phyloP scores from a whole-genome alignment of 805 yeast genomes.

The Yamadazyma sp. region DNA sequence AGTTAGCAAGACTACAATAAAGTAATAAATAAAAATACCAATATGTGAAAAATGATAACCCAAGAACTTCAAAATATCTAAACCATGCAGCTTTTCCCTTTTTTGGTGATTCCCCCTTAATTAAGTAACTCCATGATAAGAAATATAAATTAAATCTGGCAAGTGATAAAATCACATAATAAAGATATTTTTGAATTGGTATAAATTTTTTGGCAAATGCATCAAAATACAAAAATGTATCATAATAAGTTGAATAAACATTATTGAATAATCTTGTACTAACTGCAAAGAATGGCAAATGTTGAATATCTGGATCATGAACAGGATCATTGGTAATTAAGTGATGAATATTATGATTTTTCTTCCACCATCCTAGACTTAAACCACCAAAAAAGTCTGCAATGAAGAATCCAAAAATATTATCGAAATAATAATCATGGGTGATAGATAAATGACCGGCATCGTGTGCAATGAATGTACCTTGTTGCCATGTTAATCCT shows the following conservation, averaged over 20 bases:
- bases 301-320: conserved; percentile 94
- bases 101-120: conserved; percentile 75
- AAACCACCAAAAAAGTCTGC: conserved; percentile 87
- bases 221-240: conserved; percentile 65
- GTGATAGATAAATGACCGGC: conserved; percentile 85
- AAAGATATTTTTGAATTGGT: conserved; percentile 64
- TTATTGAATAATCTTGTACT: conserved; percentile 64
- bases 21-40: conserved; percentile 78
- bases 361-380: conserved; percentile 92
- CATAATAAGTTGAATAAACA: conserved; percentile 79
- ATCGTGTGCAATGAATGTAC: conserved; percentile 85
- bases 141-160: conserved; percentile 85
- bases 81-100: conserved; percentile 85
- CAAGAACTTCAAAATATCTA: conserved; percentile 71
- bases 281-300: conserved; percentile 87
- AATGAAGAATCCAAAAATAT: conserved; percentile 64
- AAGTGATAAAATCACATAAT: conserved; percentile 76
- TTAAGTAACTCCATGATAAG: conserved; percentile 72
- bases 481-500: conserved; percentile 86
- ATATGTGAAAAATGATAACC: conserved; percentile 65
- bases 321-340: conserved; percentile 88
- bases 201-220: conserved; percentile 54
- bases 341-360: conserved; percentile 93
- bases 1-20: conserved; percentile 48
- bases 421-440: conserved; percentile 75